phyloP scores from a whole-genome alignment of 1,139 yeast genomes.

The Geotrichum klebahnii region DNA sequence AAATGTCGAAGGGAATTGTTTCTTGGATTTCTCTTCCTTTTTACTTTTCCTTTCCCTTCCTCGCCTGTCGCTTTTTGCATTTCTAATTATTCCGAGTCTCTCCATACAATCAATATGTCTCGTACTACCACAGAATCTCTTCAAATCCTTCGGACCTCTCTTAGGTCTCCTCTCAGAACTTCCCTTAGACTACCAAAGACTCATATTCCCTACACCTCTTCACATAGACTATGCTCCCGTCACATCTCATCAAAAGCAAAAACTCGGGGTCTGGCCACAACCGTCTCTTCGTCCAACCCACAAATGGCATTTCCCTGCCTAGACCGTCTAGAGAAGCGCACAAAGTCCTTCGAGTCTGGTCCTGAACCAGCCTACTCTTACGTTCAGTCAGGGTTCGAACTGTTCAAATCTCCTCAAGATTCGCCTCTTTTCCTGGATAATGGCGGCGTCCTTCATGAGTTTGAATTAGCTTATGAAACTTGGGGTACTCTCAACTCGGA shows the following conservation, averaged over 20 bases:
- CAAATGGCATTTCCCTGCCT: conserved; percentile 80
- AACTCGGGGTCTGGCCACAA: conserved; percentile 14
- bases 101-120: too few relatives aligned
- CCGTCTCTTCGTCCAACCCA: conserved; percentile 46
- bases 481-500: conserved; percentile 73
- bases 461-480: conserved; percentile 80
- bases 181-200: neutral
- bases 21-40: too few relatives aligned
- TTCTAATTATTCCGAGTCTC: too few relatives aligned
- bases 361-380: conserved; percentile 83
- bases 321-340: conserved; percentile 63
- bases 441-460: conserved; percentile 74
- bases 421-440: conserved; percentile 66
- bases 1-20: too few relatives aligned
- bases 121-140: too few relatives aligned
- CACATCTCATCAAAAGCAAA: neutral
- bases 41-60: too few relatives aligned
- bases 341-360: conserved; percentile 57
- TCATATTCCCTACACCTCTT: neutral
- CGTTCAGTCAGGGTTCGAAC: conserved; percentile 63
- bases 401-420: conserved; percentile 46
- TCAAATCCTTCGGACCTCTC: too few relatives aligned
- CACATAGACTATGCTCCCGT: neutral
- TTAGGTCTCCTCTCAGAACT: too few relatives aligned
- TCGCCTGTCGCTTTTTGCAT: too few relatives aligned